phyloP scores from a whole-genome alignment of 768 basidiomycete species.

The Kwoniella europaea region DNA sequence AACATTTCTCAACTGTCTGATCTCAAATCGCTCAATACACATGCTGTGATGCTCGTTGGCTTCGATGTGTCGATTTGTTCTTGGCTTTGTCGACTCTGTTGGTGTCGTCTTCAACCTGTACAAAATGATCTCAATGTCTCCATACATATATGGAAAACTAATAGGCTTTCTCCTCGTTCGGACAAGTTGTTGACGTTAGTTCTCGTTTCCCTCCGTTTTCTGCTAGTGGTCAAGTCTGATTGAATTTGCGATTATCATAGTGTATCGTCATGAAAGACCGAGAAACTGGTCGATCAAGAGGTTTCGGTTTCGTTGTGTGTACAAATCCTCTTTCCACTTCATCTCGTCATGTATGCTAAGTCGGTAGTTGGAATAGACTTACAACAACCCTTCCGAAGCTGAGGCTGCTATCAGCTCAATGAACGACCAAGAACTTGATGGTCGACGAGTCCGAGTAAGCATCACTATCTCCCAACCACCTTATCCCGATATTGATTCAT shows the following conservation, averaged over 20 bases:
- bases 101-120: background rate
- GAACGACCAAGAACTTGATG: constrained; percentile 92
- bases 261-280: constrained; percentile 98
- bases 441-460: constrained; percentile 75
- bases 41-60: background rate
- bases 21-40: background rate
- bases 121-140: background rate
- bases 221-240: constrained; percentile 16
- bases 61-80: too few species aligned
- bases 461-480: too few species aligned
- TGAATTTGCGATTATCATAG: constrained; percentile 60
- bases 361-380: constrained; percentile 46
- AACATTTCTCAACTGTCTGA: background rate
- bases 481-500: background rate
- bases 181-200: constrained; percentile 90
- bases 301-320: constrained; percentile 88
- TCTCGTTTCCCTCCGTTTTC: constrained; percentile 54
- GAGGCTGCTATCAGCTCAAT: constrained; percentile 73
- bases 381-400: constrained; percentile 66
- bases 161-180: constrained; percentile 82
- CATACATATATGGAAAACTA: constrained; percentile 27
- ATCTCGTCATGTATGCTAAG: background rate
- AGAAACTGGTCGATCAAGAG: constrained; percentile 94
- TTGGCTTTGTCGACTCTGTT: too few species aligned
- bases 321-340: background rate